phyloP scores from a whole-genome alignment of 495 filamentous ascomycete species.

The Hypoxylon cercidicola region DNA sequence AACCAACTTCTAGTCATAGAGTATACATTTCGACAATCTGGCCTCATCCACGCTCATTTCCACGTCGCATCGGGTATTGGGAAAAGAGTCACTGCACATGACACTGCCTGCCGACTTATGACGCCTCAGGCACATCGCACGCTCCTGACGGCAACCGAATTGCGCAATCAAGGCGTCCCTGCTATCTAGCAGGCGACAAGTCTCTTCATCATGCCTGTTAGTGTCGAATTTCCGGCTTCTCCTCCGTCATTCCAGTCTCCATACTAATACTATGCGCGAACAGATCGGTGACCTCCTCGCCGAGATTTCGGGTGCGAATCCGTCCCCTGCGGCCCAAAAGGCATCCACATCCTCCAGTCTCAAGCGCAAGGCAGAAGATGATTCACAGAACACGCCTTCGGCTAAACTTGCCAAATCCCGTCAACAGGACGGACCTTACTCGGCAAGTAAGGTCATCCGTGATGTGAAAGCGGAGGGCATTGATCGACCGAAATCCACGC shows the following conservation, averaged over 20 bases:
- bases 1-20: conserved; percentile 1
- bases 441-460: conserved; percentile 41
- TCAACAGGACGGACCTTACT: conserved; percentile 41
- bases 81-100: conserved; percentile 36
- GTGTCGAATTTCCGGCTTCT: conserved; percentile 28
- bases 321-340: conserved; percentile 46
- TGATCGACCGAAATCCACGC: conserved; percentile 34
- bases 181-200: conserved; percentile 21
- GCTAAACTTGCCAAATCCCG: conserved; percentile 42
- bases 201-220: conserved; percentile 45
- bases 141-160: conserved; percentile 41
- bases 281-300: conserved; percentile 66
- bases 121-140: conserved; percentile 38
- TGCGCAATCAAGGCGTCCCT: conserved; percentile 11
- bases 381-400: conserved; percentile 43
- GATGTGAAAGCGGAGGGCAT: conserved; percentile 42
- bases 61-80: conserved; percentile 30
- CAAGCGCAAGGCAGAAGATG: conserved; percentile 66
- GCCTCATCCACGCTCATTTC: conserved; percentile 20
- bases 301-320: conserved; percentile 62
- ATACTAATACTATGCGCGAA: conserved; percentile 35
- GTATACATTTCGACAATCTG: conserved; percentile 4
- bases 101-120: conserved; percentile 39
- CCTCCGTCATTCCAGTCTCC: conserved; percentile 3
- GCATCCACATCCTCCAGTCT: conserved; percentile 41